Conservation (phyloP, 1,139 yeast species). For the Magnusiomyces clavatus region DNA sequence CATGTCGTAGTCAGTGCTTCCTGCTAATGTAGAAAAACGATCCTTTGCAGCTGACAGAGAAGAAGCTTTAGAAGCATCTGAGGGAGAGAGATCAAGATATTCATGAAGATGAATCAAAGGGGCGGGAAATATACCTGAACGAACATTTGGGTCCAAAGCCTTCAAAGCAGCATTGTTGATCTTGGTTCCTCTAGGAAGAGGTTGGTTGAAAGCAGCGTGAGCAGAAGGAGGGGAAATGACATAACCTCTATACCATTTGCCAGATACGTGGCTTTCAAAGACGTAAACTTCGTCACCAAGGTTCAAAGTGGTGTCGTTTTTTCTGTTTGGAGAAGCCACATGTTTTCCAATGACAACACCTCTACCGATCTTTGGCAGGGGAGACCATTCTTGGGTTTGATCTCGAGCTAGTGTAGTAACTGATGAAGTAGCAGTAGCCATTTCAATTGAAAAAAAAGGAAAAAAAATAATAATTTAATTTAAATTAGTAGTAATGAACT, state of each 20-base stretch:
- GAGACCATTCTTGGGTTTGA: slow-evolving; percentile 34
- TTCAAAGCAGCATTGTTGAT: slow-evolving; percentile 23
- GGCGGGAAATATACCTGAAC: slow-evolving; percentile 29
- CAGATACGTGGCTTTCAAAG: slow-evolving; percentile 53
- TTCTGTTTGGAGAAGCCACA: slow-evolving; percentile 16
- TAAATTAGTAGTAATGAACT: too few relatives aligned
- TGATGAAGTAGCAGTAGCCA: too few relatives aligned
- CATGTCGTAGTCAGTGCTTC: slow-evolving; percentile 7
- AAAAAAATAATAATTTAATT: too few relatives aligned
- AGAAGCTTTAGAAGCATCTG: slow-evolving; percentile 10
- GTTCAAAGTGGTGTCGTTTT: slow-evolving; percentile 35
- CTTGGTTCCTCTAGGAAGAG: slow-evolving; percentile 19
- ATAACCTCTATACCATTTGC: slow-evolving; percentile 78
- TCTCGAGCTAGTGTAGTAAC: too few relatives aligned
- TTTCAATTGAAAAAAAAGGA: too few relatives aligned
- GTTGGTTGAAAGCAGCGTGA: slow-evolving; percentile 26
- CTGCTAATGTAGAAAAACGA: slow-evolving; percentile 7
- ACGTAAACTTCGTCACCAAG: slow-evolving; percentile 78
- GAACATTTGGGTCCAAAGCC: slow-evolving; percentile 24
- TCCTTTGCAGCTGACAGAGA: slow-evolving; percentile 8
- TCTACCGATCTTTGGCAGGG: slow-evolving; percentile 28
- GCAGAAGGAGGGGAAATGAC: slow-evolving; percentile 32
- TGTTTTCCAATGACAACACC: slow-evolving; percentile 26
- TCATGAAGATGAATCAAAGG: slow-evolving; percentile 24
- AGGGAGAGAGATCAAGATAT: slow-evolving; percentile 19